Percentiles rank a stretch among this genome's conserved stretches.
These are phyloP conservation scores for Cymbidium sinense DNA, from an alignment of 106 monocot genomes.

Conservation along the genomic window DNA sequence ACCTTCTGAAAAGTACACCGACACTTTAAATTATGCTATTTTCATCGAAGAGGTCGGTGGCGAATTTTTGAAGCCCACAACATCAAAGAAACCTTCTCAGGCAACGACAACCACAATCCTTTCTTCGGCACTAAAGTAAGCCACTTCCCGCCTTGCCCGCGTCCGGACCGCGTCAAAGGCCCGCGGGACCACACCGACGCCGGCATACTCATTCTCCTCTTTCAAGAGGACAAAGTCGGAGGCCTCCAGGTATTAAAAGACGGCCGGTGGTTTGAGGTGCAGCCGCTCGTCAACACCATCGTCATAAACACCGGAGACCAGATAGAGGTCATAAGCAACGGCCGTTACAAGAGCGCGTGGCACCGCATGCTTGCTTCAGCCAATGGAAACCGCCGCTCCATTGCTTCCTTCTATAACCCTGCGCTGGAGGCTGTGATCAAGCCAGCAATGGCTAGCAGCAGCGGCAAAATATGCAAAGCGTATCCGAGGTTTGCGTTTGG, in stretches of 20 bases:
- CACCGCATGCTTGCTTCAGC: slow-evolving; percentile 45
- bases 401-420: slow-evolving; percentile 78
- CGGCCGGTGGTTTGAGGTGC: slow-evolving; percentile 72
- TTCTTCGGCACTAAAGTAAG: slow-evolving; percentile 88
- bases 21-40: no score
- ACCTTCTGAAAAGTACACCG: no score
- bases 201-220: slow-evolving; percentile 78
- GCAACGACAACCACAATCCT: slow-evolving; percentile 24
- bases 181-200: slow-evolving; percentile 83
- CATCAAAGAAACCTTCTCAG: slow-evolving; percentile 38
- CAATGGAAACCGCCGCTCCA: slow-evolving; percentile 52
- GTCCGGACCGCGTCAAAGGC: slow-evolving; percentile 38
- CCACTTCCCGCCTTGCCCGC: slow-evolving; percentile 74
- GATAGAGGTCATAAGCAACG: slow-evolving; percentile 75
- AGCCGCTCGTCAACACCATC: slow-evolving; percentile 50
- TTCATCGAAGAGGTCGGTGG: no score
- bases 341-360: slow-evolving; percentile 58
- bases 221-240: slow-evolving; percentile 66
- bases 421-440: slow-evolving; percentile 41
- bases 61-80: no score
- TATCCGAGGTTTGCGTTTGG: slow-evolving; percentile 37
- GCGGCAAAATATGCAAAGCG: background rate
- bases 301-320: slow-evolving; percentile 89
- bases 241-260: slow-evolving; percentile 63
- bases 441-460: slow-evolving; percentile 12